Evolutionary conservation across 2,329 filamentous ascomycete species (phyloP).

Genomic region (Penicillium sp.): DNA sequence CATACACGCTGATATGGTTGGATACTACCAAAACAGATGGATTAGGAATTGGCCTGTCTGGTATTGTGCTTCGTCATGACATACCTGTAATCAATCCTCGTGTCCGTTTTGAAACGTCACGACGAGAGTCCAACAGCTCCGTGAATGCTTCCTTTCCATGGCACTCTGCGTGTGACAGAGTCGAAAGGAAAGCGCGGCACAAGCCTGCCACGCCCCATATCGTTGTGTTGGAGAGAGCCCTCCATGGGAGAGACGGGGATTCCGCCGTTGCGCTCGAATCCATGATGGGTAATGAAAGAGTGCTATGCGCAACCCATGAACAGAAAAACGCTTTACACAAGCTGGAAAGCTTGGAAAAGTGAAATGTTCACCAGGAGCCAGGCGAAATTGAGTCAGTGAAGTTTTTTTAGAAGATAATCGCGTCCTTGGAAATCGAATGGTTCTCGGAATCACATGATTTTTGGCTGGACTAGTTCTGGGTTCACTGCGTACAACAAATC

Average conservation of each 20-base stretch:
- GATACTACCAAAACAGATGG: constrained; percentile 57
- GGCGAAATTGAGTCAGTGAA: constrained; percentile 5
- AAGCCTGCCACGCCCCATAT: constrained; percentile 70
- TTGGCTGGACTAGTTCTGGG: no score
- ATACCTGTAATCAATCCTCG: constrained; percentile 79
- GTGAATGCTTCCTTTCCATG: constrained; percentile 73
- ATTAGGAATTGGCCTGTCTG: constrained; percentile 7
- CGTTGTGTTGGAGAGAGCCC: constrained; percentile 65
- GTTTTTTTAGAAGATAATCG: constrained; percentile 5
- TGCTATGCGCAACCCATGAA: constrained; percentile 26
- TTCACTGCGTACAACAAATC: no score
- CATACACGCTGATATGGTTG: constrained; percentile 85
- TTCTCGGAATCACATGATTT: constrained; percentile 24
- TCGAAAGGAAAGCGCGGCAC: constrained; percentile 70
- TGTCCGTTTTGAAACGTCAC: constrained; percentile 61
- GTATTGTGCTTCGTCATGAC: background rate
- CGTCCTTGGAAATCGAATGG: constrained; percentile 17
- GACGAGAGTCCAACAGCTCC: constrained; percentile 68
- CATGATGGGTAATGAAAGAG: constrained; percentile 31
- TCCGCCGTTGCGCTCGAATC: constrained; percentile 44
- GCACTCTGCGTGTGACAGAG: constrained; percentile 70
- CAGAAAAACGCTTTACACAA: constrained; percentile 7
- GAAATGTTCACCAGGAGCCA: constrained; percentile 7
- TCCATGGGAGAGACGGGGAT: constrained; percentile 55
- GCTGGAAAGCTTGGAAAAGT: constrained; percentile 9